Conservation (phyloP, 768 basidiomycete species). For the Chalciporus piperatus region DNA sequence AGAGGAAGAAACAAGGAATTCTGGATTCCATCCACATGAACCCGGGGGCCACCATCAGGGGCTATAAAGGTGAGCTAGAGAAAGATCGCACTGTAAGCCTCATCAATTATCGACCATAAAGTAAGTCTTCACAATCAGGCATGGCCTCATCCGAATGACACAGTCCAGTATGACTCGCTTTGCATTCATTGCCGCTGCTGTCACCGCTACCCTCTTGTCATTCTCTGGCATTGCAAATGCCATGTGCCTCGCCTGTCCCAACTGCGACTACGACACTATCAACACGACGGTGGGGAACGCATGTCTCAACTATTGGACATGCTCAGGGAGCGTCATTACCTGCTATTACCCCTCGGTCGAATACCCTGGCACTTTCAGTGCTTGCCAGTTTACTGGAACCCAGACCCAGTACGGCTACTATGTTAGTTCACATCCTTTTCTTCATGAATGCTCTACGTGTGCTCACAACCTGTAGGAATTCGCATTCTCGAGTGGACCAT, state of each 20-base stretch:
- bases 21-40: too few species aligned
- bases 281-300: not conserved
- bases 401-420: not conserved
- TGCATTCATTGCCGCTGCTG: not conserved
- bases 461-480: not conserved
- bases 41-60: too few species aligned
- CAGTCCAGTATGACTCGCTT: not conserved
- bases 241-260: slow-evolving; percentile 1
- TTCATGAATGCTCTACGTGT: not conserved
- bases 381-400: not conserved
- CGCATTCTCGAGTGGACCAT: not conserved
- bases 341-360: slow-evolving; percentile 12
- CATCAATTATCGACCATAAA: too few species aligned
- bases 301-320: slow-evolving; percentile 10
- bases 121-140: too few species aligned
- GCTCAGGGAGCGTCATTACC: slow-evolving; percentile 3
- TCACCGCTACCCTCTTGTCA: not conserved
- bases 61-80: too few species aligned
- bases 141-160: too few species aligned
- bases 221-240: not conserved
- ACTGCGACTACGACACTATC: slow-evolving; percentile 1
- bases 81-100: too few species aligned
- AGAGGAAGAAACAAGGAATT: too few species aligned
- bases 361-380: slow-evolving; percentile 10
- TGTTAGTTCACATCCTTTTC: not conserved